phyloP scores from a whole-genome alignment of 768 basidiomycete genomes.

The Lactarius tabidus region DNA sequence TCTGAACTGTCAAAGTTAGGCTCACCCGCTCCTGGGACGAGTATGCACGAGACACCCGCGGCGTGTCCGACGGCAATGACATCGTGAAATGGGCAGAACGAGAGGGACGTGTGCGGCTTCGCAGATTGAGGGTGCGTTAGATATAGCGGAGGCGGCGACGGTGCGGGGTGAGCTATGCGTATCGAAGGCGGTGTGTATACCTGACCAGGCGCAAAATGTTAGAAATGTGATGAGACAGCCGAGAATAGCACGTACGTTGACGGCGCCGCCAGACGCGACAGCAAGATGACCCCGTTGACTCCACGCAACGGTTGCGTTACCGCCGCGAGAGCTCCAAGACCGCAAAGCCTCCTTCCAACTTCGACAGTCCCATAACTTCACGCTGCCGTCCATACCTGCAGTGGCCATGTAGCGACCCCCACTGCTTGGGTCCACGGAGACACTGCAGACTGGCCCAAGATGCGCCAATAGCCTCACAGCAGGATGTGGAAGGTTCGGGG shows the following conservation, averaged over 20 bases:
- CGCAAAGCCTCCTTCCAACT: conserved; percentile 91
- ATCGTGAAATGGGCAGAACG: conserved; percentile 91
- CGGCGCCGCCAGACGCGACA: conserved; percentile 75
- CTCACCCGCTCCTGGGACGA: conserved; percentile 92
- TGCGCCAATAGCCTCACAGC: conserved; percentile 92
- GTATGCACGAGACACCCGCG: conserved; percentile 74
- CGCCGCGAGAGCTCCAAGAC: conserved; percentile 70
- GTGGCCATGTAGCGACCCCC: conserved; percentile 92
- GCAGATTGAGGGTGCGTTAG: conserved; percentile 82
- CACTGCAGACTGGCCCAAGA: conserved; percentile 75
- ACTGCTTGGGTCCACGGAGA: conserved; percentile 79
- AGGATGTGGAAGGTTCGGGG: conserved; percentile 88
- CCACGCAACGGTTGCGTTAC: conserved; percentile 71
- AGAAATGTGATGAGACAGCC: neutral
- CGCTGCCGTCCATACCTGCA: conserved; percentile 76
- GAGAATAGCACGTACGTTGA: conserved; percentile 57
- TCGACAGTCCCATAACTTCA: conserved; percentile 96
- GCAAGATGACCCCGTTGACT: conserved; percentile 81
- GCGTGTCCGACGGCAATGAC: conserved; percentile 75
- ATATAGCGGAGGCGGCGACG: conserved; percentile 73
- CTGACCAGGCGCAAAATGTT: conserved; percentile 37
- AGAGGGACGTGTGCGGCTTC: conserved; percentile 66
- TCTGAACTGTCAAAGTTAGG: conserved; percentile 92
- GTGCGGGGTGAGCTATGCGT: conserved; percentile 46
- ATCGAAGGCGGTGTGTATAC: conserved; percentile 70